A percentile compares a stretch with the other conserved stretches of the same genome.
phyloP scores from a whole-genome alignment of 148 eudicot genomes.

The Diospyros lotus region DNA sequence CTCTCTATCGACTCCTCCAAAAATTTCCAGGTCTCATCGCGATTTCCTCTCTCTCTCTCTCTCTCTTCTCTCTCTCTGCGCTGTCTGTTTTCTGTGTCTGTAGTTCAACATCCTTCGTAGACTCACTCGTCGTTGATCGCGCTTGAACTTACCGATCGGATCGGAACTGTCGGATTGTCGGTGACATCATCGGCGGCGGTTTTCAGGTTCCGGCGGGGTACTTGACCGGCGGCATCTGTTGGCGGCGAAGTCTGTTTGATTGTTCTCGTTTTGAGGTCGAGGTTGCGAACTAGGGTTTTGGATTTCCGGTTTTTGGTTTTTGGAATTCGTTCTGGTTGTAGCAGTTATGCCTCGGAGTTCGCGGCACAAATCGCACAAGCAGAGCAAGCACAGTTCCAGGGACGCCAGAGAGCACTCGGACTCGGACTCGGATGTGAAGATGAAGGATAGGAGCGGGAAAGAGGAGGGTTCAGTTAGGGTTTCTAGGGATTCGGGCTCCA shows the following conservation, averaged over 20 bases:
- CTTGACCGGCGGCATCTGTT: background rate
- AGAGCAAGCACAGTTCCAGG: slow-evolving; percentile 67
- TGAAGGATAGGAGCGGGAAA: slow-evolving; percentile 52
- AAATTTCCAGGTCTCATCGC: background rate
- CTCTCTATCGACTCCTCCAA: slow-evolving; percentile 4
- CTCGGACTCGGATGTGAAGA: slow-evolving; percentile 61
- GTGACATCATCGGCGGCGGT: background rate
- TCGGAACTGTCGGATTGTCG: slow-evolving; percentile 5
- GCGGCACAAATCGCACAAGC: slow-evolving; percentile 74
- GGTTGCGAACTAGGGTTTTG: slow-evolving; percentile 11
- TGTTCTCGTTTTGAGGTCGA: background rate
- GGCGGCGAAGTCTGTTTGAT: background rate
- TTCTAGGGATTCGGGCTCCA: slow-evolving; percentile 47
- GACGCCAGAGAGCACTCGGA: slow-evolving; percentile 65
- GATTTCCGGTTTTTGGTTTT: background rate
- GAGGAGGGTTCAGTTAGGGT: slow-evolving; percentile 49
- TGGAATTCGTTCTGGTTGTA: background rate
- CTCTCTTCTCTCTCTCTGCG: slow-evolving; percentile 14
- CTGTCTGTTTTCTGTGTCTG: background rate
- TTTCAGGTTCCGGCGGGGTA: background rate
- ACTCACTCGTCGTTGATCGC: background rate
- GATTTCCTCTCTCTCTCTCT: slow-evolving; percentile 7
- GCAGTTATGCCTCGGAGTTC: slow-evolving; percentile 82
- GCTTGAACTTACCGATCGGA: slow-evolving; percentile 1
- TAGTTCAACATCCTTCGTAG: no score